Evolutionary conservation across 139 green algal species (phyloP), one percentile per base, ranked within the genome.

Genomic region (Coccomyxa sp.): DNA sequence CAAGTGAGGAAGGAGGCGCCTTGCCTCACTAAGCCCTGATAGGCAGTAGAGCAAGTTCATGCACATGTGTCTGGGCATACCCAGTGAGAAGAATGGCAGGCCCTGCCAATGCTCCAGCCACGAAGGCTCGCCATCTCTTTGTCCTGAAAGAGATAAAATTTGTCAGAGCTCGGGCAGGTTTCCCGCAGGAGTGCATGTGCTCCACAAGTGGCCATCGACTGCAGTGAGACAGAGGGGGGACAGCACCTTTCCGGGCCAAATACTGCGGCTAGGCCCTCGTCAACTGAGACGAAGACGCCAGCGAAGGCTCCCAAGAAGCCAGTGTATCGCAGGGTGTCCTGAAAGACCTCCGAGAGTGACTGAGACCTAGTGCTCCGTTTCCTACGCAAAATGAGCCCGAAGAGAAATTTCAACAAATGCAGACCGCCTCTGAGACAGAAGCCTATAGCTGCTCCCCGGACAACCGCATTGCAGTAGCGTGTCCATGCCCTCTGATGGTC

Each of bases 41-140:
- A n/a, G n/a, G n/a, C n/a, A n/a, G n/a, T 7, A 10, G 3, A 64
- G 27, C 50, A 64, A 7, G 2, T 64, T 3, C 2, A 64, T 6
- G 22, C 50, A 64, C 5, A 6, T 64, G 50, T 22, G 5, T 64
- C 5, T n/a, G n/a, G n/a, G 16, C 10, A 18, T 58, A 82, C 70
- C 92, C 92, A 18, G 88, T 89, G 8, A 95, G 84, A 72, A 96
- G 87, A 35, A 98, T 73, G 1, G 92, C 82, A 6, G 95, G 95
- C 0, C 92, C 95, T n/a, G 95, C 94, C 10, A 87, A 74, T n/a
- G 84, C 71, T 0, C 95, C 95, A 39, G 95, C 91, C 0, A 93
- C 76, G 27, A 94, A 73, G 0, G 90, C 87, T 12, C 94, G 84
- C 89, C 91, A 97, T 7, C 78, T 70, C 8, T 86, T 77, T 27